phyloP scores from a whole-genome alignment of 2,329 filamentous ascomycete species.

The Periconia digitata region DNA sequence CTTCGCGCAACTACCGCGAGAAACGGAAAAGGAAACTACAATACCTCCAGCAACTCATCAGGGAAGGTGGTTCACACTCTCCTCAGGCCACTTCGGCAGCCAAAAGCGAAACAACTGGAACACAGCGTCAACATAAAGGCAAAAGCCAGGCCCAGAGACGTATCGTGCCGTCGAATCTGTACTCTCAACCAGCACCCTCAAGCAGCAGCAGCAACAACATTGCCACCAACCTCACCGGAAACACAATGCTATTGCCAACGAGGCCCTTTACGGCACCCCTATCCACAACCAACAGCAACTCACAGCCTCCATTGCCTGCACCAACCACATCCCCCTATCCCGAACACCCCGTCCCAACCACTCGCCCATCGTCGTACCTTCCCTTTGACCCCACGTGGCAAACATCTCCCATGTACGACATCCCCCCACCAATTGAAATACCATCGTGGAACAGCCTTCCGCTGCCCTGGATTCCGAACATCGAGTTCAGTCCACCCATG shows the following conservation, averaged over 20 bases:
- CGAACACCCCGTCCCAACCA: constrained; percentile 8
- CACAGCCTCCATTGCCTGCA: constrained; percentile 10
- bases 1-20: constrained; percentile 41
- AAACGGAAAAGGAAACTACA: constrained; percentile 42
- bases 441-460: constrained; percentile 17
- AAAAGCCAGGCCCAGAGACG: neutral
- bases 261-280: constrained; percentile 10
- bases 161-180: neutral
- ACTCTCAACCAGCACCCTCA: neutral
- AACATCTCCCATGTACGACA: constrained; percentile 15
- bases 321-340: constrained; percentile 14
- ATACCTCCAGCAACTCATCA: constrained; percentile 37
- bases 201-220: constrained; percentile 18
- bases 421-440: constrained; percentile 13
- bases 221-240: constrained; percentile 6
- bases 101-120: neutral
- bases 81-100: constrained; percentile 1
- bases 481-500: constrained; percentile 11
- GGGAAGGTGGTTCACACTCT: constrained; percentile 18
- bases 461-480: constrained; percentile 18
- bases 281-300: constrained; percentile 11
- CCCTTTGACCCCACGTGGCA: constrained; percentile 19
- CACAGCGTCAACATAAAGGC: neutral
- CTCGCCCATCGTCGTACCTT: constrained; percentile 12
- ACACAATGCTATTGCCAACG: constrained; percentile 13